Base-by-base conservation (phyloP, 805 yeast genomes). In the Wickerhamomyces rabaulensis region DNA sequence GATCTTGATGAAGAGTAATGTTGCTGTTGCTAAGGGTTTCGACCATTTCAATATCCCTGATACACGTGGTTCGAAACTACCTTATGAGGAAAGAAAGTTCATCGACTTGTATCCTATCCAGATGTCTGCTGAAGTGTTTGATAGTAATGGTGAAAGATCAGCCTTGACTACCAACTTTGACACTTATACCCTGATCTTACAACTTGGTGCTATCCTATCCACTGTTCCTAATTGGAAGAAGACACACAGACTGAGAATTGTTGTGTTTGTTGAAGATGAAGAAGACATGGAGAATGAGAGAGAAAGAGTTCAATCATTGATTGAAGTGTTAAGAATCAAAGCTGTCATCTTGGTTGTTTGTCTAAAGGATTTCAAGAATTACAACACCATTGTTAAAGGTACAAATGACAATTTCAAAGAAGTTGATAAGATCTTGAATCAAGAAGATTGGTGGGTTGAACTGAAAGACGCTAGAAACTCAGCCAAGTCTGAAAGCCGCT, bases 41-140 rank as follows among this genome's bases (percentile, higher is more conserved):
- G 76, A 80, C 15, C 60, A 71, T 6, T 61, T 92, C 46, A 70
- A 76, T 10, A 66, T 90, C n/a, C 97, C 97, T 0, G 68, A 64
- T 3, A 62, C 64, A 16, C 54, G 61, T 9, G 71, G 66, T 39
- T 48, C 62, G 4, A 62, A 60, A 13, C 41, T 67, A 17, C 54
- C 59, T 3, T 57, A 60, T 15, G 54, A 58, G 1, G 57, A 65
- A 23, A 75, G 73, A 50, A 73, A 75, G 52, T 84, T 70, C 53
- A 90, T 94, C 57, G 99, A 94, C 63, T 67, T 94, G 35, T 94
- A 95, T 63, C 99, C 99, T 0, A 91, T 94, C 54, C 99, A 94
- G 59, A 94, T 94, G 97, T 83, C 95, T 4, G 92, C 95, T 0
- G 80, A 82, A 39, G 79, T 88, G 43, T 73, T 79, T 40, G 79